Conservation (phyloP, 805 yeast genomes). For the Yamadazyma takamatsuzukensis region DNA sequence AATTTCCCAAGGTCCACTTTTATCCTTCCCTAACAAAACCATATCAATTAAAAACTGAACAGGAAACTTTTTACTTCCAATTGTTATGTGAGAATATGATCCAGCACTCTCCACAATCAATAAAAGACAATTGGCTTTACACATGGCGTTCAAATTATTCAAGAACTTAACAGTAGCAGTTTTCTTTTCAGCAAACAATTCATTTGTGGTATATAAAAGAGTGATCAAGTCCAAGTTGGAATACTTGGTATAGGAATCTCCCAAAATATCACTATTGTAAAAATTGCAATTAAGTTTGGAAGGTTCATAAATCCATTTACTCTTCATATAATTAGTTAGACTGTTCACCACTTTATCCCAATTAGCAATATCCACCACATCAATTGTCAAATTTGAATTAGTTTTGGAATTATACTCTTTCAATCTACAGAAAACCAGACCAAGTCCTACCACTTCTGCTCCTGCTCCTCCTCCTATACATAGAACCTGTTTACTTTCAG, state of each 20-base stretch:
- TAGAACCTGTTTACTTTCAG: slow-evolving; percentile 38
- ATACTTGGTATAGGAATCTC: slow-evolving; percentile 10
- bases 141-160: slow-evolving; percentile 46
- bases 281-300: slow-evolving; percentile 27
- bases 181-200: slow-evolving; percentile 68
- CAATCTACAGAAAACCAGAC: slow-evolving; percentile 49
- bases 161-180: slow-evolving; percentile 58
- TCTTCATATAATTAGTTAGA: slow-evolving; percentile 40
- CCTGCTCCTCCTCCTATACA: slow-evolving; percentile 91
- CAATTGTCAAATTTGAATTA: slow-evolving; percentile 39
- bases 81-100: slow-evolving; percentile 73
- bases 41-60: slow-evolving; percentile 78
- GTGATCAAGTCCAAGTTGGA: slow-evolving; percentile 52
- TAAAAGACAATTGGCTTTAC: slow-evolving; percentile 55
- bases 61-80: slow-evolving; percentile 78
- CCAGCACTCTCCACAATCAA: slow-evolving; percentile 87
- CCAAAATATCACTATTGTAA: slow-evolving; percentile 28
- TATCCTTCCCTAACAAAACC: slow-evolving; percentile 52
- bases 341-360: slow-evolving; percentile 58
- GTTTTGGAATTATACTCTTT: slow-evolving; percentile 32
- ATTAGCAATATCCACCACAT: slow-evolving; percentile 73
- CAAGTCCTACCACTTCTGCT: slow-evolving; percentile 67
- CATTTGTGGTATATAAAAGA: slow-evolving; percentile 81
- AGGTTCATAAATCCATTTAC: slow-evolving; percentile 49
- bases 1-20: slow-evolving; percentile 60